Evolutionary conservation across 1,284 basidiomycete genomes (phyloP).

Genomic region (Boletus calvinii): DNA sequence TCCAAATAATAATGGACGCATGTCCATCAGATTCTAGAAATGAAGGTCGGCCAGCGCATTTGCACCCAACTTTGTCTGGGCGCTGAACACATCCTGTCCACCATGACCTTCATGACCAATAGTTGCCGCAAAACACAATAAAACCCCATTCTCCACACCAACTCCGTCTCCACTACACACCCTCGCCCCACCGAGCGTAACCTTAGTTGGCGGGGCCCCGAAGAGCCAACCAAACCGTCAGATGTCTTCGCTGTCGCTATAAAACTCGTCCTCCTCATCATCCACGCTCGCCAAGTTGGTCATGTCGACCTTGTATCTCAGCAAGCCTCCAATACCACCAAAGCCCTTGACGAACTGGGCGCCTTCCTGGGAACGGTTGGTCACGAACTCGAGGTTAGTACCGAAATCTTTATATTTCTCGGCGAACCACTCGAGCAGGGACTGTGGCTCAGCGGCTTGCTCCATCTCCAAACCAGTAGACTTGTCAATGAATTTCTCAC

Average conservation of each 20-base stretch:
- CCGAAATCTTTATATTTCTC: constrained; percentile 99
- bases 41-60: too few species aligned
- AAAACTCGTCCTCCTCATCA: constrained; percentile 58
- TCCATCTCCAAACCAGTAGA: constrained; percentile 97
- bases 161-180: constrained; percentile 35
- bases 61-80: constrained; percentile 9
- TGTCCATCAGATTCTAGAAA: constrained; percentile 17
- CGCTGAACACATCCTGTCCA: constrained; percentile 2
- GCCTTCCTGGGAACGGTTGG: constrained; percentile 93
- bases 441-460: constrained; percentile 72
- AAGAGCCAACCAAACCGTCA: constrained; percentile 83
- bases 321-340: constrained; percentile 94
- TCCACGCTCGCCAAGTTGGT: constrained; percentile 76
- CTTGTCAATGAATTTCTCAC: constrained; percentile 93
- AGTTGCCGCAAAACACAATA: constrained; percentile 7
- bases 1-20: constrained; percentile 18
- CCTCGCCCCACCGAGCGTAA: constrained; percentile 58
- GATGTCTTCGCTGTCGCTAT: constrained; percentile 76
- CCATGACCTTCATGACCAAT: constrained; percentile 1
- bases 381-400: constrained; percentile 88
- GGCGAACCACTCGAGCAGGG: constrained; percentile 96
- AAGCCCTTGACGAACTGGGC: constrained; percentile 99
- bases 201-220: constrained; percentile 63
- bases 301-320: constrained; percentile 96
- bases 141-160: constrained; percentile 3